phyloP scores from a whole-genome alignment of 176 grass and related monocot species.

The Aegilops sharonensis region DNA sequence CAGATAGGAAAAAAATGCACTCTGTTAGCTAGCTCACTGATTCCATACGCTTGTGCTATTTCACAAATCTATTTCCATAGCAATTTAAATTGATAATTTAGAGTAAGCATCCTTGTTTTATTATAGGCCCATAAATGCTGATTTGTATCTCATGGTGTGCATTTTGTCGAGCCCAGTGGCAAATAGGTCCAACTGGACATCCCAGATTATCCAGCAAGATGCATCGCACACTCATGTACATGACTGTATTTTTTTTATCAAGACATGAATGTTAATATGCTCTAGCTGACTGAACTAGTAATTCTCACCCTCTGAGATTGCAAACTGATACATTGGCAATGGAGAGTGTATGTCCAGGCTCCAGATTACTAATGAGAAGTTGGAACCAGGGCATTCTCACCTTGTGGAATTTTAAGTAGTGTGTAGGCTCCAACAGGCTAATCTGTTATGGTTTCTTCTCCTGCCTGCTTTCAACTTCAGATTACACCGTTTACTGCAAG shows the following conservation, averaged over 20 bases:
- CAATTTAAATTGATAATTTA: neutral
- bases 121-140: neutral
- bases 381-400: neutral
- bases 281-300: neutral
- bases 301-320: neutral
- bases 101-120: neutral
- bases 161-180: neutral
- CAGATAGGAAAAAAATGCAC: neutral
- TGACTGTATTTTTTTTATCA: neutral
- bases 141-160: neutral
- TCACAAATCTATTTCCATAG: neutral
- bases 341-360: neutral
- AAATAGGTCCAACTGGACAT: neutral
- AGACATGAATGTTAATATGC: neutral
- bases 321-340: neutral
- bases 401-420: neutral
- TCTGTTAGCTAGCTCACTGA: neutral
- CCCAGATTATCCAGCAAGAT: too few species aligned
- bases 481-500: neutral
- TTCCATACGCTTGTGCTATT: neutral
- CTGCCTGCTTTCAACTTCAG: neutral
- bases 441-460: neutral
- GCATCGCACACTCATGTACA: neutral
- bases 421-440: neutral
- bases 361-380: neutral